A percentile compares a stretch with the other conserved stretches of the same genome.
Evolutionary conservation across 2,329 filamentous ascomycete genomes (phyloP).

Genomic region (Aspergillus brunneoviolaceus): DNA sequence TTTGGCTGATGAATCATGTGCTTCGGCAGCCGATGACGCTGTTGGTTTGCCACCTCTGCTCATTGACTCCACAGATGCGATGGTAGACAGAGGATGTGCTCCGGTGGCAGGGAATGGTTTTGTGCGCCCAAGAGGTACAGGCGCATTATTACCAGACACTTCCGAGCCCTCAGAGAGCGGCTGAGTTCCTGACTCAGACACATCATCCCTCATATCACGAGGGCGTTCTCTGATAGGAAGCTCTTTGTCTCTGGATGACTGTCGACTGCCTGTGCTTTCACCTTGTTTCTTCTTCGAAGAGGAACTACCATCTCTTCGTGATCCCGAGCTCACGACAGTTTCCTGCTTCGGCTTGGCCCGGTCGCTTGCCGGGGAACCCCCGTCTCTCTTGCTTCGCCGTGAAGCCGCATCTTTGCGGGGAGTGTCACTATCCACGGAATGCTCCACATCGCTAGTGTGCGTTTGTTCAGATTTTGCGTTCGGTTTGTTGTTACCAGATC

Average conservation of each 20-base stretch:
- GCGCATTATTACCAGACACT: conserved; percentile 37
- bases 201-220: conserved; percentile 26
- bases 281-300: conserved; percentile 15
- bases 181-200: conserved; percentile 29
- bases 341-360: conserved; percentile 17
- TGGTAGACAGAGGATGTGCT: conserved; percentile 57
- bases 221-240: conserved; percentile 14
- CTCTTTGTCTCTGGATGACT: conserved; percentile 16
- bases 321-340: conserved; percentile 8
- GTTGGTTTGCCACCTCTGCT: conserved; percentile 31
- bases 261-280: conserved; percentile 15
- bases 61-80: conserved; percentile 57
- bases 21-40: conserved; percentile 28
- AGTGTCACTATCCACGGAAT: conserved; percentile 27
- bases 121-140: conserved; percentile 43
- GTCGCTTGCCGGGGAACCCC: conserved; percentile 17
- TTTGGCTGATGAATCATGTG: conserved; percentile 10
- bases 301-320: conserved; percentile 9
- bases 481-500: conserved; percentile 37
- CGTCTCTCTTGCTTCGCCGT: conserved; percentile 22
- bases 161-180: conserved; percentile 39
- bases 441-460: conserved; percentile 20
- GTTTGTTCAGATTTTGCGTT: conserved; percentile 25
- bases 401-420: conserved; percentile 26
- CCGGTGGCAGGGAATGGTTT: conserved; percentile 54